Evolutionary conservation across 805 yeast genomes (phyloP).

Genomic region (Lipomyces kockii): DNA sequence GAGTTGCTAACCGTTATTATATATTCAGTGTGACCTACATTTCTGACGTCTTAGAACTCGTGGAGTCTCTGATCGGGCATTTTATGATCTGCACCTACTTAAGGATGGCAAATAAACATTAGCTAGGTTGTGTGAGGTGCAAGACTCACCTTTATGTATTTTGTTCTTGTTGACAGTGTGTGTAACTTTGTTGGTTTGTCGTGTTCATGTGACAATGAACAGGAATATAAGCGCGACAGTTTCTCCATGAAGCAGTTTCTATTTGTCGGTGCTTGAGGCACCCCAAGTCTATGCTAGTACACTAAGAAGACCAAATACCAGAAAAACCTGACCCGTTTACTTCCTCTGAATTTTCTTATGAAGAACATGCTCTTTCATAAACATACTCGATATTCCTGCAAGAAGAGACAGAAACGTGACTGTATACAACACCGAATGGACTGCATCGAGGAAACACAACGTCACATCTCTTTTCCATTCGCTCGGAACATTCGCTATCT

Average conservation of each 20-base stretch:
- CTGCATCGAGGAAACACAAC: slow-evolving; percentile 28
- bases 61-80: too few species aligned
- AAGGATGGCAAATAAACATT: too few species aligned
- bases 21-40: neutral
- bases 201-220: neutral
- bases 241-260: neutral
- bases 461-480: slow-evolving; percentile 20
- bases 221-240: neutral
- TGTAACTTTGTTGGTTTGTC: too few species aligned
- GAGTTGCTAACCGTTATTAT: too few species aligned
- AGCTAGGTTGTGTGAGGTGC: too few species aligned
- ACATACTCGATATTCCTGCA: slow-evolving; percentile 28
- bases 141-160: too few species aligned
- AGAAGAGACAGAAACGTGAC: slow-evolving; percentile 25
- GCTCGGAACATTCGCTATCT: slow-evolving; percentile 23
- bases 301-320: neutral
- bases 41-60: too few species aligned
- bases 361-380: slow-evolving; percentile 34
- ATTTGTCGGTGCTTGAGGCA: neutral
- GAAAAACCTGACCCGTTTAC: neutral
- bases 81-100: too few species aligned
- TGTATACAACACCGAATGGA: slow-evolving; percentile 30
- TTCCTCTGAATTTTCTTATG: slow-evolving; percentile 21
- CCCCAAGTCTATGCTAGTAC: neutral
- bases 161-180: too few species aligned